These are phyloP conservation scores for Hyparrhenia diplandra DNA, from an alignment of 176 grass and related monocot genomes.

Conservation along the genomic window DNA sequence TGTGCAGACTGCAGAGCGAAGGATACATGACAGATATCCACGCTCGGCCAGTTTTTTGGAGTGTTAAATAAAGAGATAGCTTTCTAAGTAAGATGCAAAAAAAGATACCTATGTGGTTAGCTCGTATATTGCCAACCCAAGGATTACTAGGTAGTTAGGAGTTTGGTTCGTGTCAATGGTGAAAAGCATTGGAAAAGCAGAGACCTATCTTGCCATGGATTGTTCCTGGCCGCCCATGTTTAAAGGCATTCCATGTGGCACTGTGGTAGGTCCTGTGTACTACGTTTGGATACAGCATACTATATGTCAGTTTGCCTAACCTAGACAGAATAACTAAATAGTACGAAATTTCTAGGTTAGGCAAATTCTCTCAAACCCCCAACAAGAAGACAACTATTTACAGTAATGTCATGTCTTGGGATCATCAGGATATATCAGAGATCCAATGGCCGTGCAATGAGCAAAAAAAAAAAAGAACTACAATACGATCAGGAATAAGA, in stretches of 20 bases:
- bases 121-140: constrained; percentile 12
- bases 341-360: background rate
- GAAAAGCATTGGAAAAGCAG: constrained; percentile 9
- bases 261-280: background rate
- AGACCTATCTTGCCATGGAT: background rate
- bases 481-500: background rate
- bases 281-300: background rate
- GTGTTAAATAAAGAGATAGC: background rate
- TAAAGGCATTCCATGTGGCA: constrained; percentile 1
- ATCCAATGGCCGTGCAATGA: background rate
- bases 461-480: background rate
- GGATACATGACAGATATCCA: too few relatives aligned
- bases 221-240: background rate
- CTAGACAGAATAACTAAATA: background rate
- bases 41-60: background rate
- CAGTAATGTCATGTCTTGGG: background rate
- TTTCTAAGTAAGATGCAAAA: background rate
- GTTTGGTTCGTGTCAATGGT: background rate
- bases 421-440: background rate
- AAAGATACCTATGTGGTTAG: background rate
- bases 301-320: constrained; percentile 11
- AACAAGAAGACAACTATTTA: background rate
- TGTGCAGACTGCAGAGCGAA: background rate
- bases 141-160: background rate
- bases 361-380: background rate